Base-by-base conservation (phyloP, 1,284 basidiomycete genomes). In the Tylopilus sp. region DNA sequence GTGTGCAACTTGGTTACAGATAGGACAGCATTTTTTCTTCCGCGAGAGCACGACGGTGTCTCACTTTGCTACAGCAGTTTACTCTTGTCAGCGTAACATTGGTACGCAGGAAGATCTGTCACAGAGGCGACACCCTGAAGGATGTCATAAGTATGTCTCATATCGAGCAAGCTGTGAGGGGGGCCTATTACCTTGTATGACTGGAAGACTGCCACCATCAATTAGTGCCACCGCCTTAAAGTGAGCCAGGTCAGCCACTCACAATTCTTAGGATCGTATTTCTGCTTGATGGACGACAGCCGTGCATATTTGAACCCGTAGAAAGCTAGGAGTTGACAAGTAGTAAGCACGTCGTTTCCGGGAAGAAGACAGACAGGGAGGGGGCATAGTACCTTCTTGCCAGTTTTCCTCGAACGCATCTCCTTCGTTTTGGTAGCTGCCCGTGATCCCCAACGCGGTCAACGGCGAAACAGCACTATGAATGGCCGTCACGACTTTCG, bases 391-490 rank as follows among this genome's bases (percentile, higher is more conserved):
- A 60, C 62, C 29, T 50, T 56, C 36, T 50, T 64, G 55, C 58
- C 59, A 61, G 42, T 58, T 23, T 7, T 2, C 18, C 23, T 61
- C 59, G 26, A 53, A 61, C 3, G 51, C 8, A 16, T 51, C 46
- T 5, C 42, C 60, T 39, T 61, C 60, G 16, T 61, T 65, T 28
- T 63, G 60, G 45, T 61, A 61, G 38, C 58, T 63, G 7, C 51
- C 37, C 31, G 21, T 51, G 37, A 60, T 44, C 13, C 60, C 62
- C 15, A 63, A 23, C 1, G 51, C 49, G 9, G 44, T 42, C 33
- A 63, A 19, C 0, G 59, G 57, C 9, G 28, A 12, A 19, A 60
- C 46, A 0, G 59, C 48, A 6, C 43, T 5, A 5, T 48, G 40
- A 19, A 59, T 19, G 30, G 48, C 52, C 2, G 30, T 42, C 23